Conservation (phyloP, 2,329 filamentous ascomycete genomes). For the Lizonia empirigonia region DNA sequence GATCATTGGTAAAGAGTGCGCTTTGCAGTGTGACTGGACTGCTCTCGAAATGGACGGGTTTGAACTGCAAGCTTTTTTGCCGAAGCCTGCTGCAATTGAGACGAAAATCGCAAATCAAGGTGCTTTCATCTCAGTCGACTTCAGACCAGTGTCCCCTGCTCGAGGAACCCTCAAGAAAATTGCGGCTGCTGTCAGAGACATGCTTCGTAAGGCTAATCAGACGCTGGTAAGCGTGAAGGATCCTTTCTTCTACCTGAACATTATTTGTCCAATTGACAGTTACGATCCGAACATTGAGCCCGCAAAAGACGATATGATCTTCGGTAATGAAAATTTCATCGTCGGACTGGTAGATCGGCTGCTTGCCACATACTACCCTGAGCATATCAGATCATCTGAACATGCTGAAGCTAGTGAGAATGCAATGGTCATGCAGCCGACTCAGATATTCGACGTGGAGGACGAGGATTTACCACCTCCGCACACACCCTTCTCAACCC, state of each 20-base stretch:
- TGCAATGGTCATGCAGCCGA: constrained; percentile 2
- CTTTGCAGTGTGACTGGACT: constrained; percentile 59
- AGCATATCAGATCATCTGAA: constrained; percentile 13
- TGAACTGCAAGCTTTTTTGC: constrained; percentile 63
- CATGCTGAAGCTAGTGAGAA: background rate
- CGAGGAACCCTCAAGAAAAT: constrained; percentile 67
- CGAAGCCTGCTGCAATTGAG: constrained; percentile 54
- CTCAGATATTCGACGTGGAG: background rate
- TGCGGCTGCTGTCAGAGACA: constrained; percentile 58
- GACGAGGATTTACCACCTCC: background rate
- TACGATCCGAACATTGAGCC: constrained; percentile 77
- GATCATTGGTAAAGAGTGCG: constrained; percentile 63
- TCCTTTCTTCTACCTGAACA: constrained; percentile 68
- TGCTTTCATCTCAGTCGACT: constrained; percentile 71
- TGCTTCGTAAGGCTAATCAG: constrained; percentile 48
- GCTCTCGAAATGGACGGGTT: constrained; percentile 50
- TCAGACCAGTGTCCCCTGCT: constrained; percentile 64
- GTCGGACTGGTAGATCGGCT: constrained; percentile 53
- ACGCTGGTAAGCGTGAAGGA: constrained; percentile 50
- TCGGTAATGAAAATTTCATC: constrained; percentile 61
- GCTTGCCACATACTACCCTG: constrained; percentile 49
- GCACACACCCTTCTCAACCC: background rate
- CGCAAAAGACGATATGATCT: constrained; percentile 73
- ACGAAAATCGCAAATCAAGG: constrained; percentile 50
- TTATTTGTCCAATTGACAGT: constrained; percentile 64